Conservation (phyloP, 2,329 filamentous ascomycete genomes). For the Clonostachys rosea region DNA sequence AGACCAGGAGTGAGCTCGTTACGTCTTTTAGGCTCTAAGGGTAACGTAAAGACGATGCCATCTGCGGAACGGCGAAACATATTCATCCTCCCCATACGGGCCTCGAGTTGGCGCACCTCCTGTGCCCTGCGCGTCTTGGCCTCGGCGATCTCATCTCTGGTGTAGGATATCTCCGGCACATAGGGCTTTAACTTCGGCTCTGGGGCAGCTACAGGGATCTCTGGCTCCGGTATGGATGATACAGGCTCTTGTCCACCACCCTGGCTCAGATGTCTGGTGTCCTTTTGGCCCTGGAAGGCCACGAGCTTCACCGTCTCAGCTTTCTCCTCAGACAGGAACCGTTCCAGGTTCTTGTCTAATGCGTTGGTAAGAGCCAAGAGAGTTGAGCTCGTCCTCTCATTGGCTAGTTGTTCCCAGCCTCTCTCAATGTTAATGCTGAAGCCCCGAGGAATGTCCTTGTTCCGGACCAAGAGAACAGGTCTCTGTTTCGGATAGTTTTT, state of each 20-base stretch:
- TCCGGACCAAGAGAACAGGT: slow-evolving; percentile 59
- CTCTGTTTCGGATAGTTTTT: slow-evolving; percentile 52
- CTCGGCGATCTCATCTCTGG: slow-evolving; percentile 52
- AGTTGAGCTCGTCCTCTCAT: slow-evolving; percentile 49
- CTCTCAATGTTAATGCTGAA: slow-evolving; percentile 74
- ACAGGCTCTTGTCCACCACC: background rate
- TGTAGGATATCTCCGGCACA: slow-evolving; percentile 43
- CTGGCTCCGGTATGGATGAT: slow-evolving; percentile 7
- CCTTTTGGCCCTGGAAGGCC: slow-evolving; percentile 39
- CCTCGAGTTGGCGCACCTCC: slow-evolving; percentile 69
- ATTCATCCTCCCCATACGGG: slow-evolving; percentile 64
- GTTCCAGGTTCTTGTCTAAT: slow-evolving; percentile 69
- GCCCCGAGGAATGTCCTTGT: slow-evolving; percentile 64
- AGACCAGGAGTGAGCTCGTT: slow-evolving; percentile 57
- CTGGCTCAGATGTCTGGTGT: slow-evolving; percentile 38
- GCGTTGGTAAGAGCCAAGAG: slow-evolving; percentile 63
- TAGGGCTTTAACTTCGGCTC: slow-evolving; percentile 1
- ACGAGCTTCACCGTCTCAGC: slow-evolving; percentile 69
- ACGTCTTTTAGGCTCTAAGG: slow-evolving; percentile 61
- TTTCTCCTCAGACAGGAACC: slow-evolving; percentile 64
- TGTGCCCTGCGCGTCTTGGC: slow-evolving; percentile 60
- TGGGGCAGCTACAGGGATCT: slow-evolving; percentile 3
- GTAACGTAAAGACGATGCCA: slow-evolving; percentile 65
- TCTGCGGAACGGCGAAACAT: slow-evolving; percentile 66
- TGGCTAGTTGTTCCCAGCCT: slow-evolving; percentile 64